phyloP scores from a whole-genome alignment of 306 rosid species.

The Glycyrrhiza uralensis region DNA sequence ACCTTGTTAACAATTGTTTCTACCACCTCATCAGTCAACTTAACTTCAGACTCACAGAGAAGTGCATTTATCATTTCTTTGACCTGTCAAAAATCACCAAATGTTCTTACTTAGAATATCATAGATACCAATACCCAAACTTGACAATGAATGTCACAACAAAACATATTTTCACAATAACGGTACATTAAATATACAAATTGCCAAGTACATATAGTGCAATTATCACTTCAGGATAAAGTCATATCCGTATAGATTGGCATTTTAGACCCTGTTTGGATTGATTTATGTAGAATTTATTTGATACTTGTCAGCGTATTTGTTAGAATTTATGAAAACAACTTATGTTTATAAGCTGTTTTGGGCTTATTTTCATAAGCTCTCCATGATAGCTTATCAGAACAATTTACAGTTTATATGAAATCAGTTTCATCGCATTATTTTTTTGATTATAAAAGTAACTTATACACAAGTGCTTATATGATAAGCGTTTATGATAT shows the following conservation, averaged over 20 bases:
- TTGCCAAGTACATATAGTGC: not conserved
- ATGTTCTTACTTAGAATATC: not conserved
- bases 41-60: conserved; percentile 79
- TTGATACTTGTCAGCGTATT: too few species aligned
- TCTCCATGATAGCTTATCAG: too few species aligned
- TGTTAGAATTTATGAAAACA: too few species aligned
- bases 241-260: not conserved
- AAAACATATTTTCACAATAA: not conserved
- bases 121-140: not conserved
- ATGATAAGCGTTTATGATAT: too few species aligned
- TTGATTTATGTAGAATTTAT: too few species aligned
- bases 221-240: not conserved
- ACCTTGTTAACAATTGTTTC: conserved; percentile 80
- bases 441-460: too few species aligned
- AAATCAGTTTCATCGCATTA: too few species aligned
- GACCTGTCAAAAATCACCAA: conserved; percentile 51
- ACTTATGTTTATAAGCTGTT: too few species aligned
- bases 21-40: conserved; percentile 73
- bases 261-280: too few species aligned
- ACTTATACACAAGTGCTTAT: too few species aligned
- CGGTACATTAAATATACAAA: not conserved
- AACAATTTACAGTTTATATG: too few species aligned
- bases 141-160: not conserved
- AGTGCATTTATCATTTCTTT: conserved; percentile 86
- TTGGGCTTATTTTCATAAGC: too few species aligned